Percentiles rank a stretch among this genome's conserved stretches.
Conservation (phyloP, 2,329 filamentous ascomycete genomes). For the Paecilomyces sp. region DNA sequence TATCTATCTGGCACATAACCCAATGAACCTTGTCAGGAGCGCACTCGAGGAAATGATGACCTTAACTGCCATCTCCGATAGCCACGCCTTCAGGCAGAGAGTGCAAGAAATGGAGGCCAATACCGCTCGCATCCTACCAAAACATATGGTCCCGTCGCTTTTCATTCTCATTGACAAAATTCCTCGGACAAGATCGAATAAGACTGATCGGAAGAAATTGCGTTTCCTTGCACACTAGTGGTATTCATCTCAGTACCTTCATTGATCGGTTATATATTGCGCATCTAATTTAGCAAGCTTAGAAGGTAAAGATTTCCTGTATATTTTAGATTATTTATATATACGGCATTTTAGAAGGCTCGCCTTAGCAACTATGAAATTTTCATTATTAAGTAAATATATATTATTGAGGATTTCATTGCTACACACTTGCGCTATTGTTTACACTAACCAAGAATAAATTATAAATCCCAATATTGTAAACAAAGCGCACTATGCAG, state of each 20-base stretch:
- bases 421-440: too few species aligned
- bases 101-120: slow-evolving; percentile 5
- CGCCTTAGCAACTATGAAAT: neutral
- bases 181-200: slow-evolving; percentile 16
- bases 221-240: slow-evolving; percentile 12
- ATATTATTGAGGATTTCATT: neutral
- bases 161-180: slow-evolving; percentile 13
- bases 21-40: slow-evolving; percentile 5
- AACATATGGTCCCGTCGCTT: slow-evolving; percentile 12
- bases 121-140: slow-evolving; percentile 8
- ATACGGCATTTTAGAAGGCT: neutral
- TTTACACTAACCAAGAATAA: too few species aligned
- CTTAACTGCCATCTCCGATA: slow-evolving; percentile 6
- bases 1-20: slow-evolving; percentile 10
- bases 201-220: slow-evolving; percentile 15
- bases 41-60: slow-evolving; percentile 8
- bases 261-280: neutral
- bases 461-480: too few species aligned
- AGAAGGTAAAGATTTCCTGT: neutral
- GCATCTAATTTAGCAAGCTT: neutral
- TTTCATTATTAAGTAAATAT: neutral
- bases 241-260: slow-evolving; percentile 2
- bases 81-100: slow-evolving; percentile 4
- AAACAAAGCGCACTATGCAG: too few species aligned
- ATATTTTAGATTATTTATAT: neutral